These are phyloP conservation scores for Pseudogymnoascus sp. DNA, from an alignment of 2,329 filamentous ascomycete species.

Conservation along the genomic window DNA sequence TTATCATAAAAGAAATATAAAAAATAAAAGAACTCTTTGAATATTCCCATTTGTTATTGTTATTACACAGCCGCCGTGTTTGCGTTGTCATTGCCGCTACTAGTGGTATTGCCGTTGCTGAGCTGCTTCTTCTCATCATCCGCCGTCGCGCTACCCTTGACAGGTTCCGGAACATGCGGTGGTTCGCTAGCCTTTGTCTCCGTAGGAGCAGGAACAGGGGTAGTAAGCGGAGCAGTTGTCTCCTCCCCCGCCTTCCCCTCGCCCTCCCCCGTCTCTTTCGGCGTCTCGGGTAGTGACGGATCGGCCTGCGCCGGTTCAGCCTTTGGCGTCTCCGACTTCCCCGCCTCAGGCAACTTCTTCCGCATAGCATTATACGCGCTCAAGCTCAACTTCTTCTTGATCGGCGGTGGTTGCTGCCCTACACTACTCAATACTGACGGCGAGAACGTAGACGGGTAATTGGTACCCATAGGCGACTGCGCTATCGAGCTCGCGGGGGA, in stretches of 20 bases:
- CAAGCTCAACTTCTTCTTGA: constrained; percentile 59
- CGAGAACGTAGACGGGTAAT: constrained; percentile 36
- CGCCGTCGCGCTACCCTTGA: not conserved
- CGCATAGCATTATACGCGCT: constrained; percentile 54
- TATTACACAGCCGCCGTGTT: not conserved
- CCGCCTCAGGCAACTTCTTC: constrained; percentile 24
- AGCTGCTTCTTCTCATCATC: not conserved
- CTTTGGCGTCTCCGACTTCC: constrained; percentile 11
- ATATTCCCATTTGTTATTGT: not conserved
- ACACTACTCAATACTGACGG: constrained; percentile 36
- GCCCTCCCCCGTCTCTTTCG: not conserved
- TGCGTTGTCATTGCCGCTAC: not conserved
- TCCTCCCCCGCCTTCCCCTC: not conserved
- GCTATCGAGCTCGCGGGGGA: constrained; percentile 36
- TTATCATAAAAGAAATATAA: not conserved
- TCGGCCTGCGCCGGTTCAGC: not conserved
- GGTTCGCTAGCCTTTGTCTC: not conserved
- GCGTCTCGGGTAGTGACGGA: not conserved
- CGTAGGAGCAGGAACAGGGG: not conserved
- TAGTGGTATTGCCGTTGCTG: too few species aligned
- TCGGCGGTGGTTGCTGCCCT: constrained; percentile 45
- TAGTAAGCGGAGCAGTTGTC: not conserved
- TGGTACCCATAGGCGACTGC: constrained; percentile 43
- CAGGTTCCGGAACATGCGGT: not conserved
- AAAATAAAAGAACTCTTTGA: not conserved